Percentiles rank a stretch among this genome's conserved stretches.
Conservation (phyloP, 345 rosid genomes). For the Heritiera fomes region DNA sequence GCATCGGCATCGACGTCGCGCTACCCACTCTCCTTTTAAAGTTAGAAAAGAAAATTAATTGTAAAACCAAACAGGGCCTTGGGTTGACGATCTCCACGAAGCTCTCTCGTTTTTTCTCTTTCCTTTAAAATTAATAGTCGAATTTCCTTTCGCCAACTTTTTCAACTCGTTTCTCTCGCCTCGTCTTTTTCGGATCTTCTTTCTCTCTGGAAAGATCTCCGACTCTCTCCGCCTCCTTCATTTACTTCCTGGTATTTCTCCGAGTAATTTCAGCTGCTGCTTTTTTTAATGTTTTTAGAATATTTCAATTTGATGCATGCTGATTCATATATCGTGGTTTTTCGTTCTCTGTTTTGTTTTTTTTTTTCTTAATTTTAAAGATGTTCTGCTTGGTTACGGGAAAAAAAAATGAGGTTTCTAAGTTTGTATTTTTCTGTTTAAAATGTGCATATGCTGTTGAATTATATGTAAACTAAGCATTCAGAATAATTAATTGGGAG, state of each 20-base stretch:
- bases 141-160: not conserved
- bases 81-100: constrained; percentile 52
- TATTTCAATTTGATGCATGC: not conserved
- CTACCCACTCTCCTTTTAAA: not conserved
- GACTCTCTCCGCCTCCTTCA: constrained; percentile 16
- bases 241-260: constrained; percentile 30
- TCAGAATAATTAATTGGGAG: not conserved
- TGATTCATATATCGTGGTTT: constrained; percentile 15
- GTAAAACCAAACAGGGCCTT: constrained; percentile 1
- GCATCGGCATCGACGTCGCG: constrained; percentile 51
- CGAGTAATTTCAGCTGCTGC: not conserved
- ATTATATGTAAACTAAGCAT: not conserved
- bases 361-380: not conserved
- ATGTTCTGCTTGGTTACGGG: constrained; percentile 23
- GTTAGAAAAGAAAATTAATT: not conserved
- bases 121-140: not conserved
- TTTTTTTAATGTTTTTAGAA: not conserved
- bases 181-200: not conserved
- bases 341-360: not conserved
- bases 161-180: constrained; percentile 4
- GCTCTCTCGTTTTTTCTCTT: constrained; percentile 22
- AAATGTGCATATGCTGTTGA: not conserved
- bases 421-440: not conserved
- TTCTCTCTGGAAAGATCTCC: constrained; percentile 19
- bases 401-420: no score